phyloP scores from a whole-genome alignment of 768 basidiomycete genomes.

The Tulasnella sp. region DNA sequence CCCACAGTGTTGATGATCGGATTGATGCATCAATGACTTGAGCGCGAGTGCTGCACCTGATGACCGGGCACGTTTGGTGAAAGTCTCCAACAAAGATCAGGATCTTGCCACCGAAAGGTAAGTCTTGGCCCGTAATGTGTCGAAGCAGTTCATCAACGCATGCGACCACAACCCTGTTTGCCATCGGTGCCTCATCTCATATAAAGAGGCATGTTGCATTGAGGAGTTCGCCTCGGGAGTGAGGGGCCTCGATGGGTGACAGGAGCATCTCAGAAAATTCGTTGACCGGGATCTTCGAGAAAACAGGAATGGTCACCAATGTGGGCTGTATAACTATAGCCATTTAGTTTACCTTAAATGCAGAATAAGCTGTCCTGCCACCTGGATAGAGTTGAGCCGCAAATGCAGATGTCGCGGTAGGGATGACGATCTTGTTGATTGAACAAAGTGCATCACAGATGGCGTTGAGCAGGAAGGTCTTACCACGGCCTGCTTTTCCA shows the following conservation, averaged over 20 bases:
- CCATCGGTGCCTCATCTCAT: conserved; percentile 39
- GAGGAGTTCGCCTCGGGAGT: conserved; percentile 30
- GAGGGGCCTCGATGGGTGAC: conserved; percentile 26
- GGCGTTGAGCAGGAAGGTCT: conserved; percentile 31
- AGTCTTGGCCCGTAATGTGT: conserved; percentile 23
- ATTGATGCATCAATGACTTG: conserved; percentile 31
- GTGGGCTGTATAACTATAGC: background rate
- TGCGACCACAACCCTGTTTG: conserved; percentile 27
- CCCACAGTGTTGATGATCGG: conserved; percentile 30
- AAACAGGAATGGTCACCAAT: background rate
- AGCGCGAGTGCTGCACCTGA: conserved; percentile 24
- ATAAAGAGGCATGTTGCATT: conserved; percentile 26
- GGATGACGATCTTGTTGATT: conserved; percentile 26
- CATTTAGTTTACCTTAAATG: conserved; percentile 35
- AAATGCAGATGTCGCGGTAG: conserved; percentile 34
- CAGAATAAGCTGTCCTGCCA: conserved; percentile 39
- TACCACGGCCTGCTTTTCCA: conserved; percentile 35
- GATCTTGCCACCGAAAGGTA: conserved; percentile 32
- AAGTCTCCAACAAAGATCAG: conserved; percentile 34
- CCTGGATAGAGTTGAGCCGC: conserved; percentile 36
- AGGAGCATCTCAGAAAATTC: conserved; percentile 27
- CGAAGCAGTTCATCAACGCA: conserved; percentile 31
- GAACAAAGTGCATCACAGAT: conserved; percentile 28
- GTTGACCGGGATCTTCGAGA: conserved; percentile 12
- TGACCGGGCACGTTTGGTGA: conserved; percentile 34